Conservation (phyloP, 2,329 filamentous ascomycete genomes). For the Dendryphion nanum region DNA sequence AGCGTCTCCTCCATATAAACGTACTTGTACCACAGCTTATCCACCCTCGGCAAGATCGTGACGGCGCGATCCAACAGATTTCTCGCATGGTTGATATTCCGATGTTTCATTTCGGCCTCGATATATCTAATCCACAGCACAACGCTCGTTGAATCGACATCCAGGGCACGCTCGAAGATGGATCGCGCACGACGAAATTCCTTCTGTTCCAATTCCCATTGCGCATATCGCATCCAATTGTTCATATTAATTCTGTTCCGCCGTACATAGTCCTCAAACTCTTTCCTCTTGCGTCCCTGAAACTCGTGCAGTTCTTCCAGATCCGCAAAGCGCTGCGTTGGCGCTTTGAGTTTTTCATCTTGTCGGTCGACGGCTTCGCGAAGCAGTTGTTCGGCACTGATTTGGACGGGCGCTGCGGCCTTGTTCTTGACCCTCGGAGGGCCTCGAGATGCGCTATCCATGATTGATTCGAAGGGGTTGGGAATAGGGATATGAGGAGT, state of each 20-base stretch:
- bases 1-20: conserved; percentile 98
- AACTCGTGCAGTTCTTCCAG: conserved; percentile 97
- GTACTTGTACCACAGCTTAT: conserved; percentile 99
- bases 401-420: conserved; percentile 77
- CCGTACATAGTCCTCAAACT: conserved; percentile 97
- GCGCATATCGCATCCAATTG: conserved; percentile 98
- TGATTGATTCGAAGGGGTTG: conserved; percentile 52
- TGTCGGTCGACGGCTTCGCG: conserved; percentile 96
- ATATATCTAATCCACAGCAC: conserved; percentile 90
- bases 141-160: conserved; percentile 84
- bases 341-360: conserved; percentile 81
- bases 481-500: not conserved
- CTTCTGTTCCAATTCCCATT: conserved; percentile 97
- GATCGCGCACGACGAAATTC: conserved; percentile 89
- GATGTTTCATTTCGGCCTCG: conserved; percentile 86
- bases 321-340: conserved; percentile 92
- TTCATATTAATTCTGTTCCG: conserved; percentile 95
- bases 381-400: conserved; percentile 94
- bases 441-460: conserved; percentile 80
- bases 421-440: conserved; percentile 99
- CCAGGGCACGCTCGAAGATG: conserved; percentile 91
- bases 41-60: conserved; percentile 81
- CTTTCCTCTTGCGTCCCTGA: conserved; percentile 91
- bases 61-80: conserved; percentile 96
- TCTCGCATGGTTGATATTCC: conserved; percentile 83